A percentile compares a stretch with the other conserved stretches of the same genome.
These are phyloP conservation scores for Ziziphus jujuba DNA, from an alignment of 306 rosid genomes.

Conservation along the genomic window DNA sequence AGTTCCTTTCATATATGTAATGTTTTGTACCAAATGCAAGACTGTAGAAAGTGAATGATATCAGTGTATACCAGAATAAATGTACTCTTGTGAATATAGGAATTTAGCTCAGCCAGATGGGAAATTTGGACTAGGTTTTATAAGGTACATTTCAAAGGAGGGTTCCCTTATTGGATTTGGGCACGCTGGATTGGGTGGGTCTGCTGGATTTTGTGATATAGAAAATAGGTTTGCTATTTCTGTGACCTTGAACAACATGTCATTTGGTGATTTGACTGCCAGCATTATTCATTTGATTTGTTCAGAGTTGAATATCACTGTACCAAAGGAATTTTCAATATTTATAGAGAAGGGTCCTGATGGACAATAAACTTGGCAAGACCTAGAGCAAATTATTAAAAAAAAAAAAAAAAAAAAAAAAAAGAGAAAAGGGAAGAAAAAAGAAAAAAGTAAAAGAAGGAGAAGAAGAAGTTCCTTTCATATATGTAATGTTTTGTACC, in stretches of 20 bases:
- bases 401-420: too few species aligned
- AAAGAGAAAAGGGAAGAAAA: too few species aligned
- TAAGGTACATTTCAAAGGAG: conserved; percentile 55
- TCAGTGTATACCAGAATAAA: too few species aligned
- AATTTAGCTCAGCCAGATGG: conserved; percentile 52
- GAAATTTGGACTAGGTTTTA: conserved; percentile 78
- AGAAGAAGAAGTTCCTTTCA: too few species aligned
- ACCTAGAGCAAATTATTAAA: too few species aligned
- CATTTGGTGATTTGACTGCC: conserved; percentile 66
- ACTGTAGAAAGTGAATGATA: too few species aligned
- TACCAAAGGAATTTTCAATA: conserved; percentile 63
- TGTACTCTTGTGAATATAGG: too few species aligned
- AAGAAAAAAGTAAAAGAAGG: too few species aligned
- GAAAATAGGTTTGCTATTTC: conserved; percentile 71
- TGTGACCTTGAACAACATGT: conserved; percentile 85
- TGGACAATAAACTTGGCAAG: too few species aligned
- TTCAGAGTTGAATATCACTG: conserved; percentile 82
- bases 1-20: too few species aligned
- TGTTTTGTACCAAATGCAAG: too few species aligned
- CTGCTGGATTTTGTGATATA: conserved; percentile 73
- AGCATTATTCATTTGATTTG: conserved; percentile 68
- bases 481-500: too few species aligned
- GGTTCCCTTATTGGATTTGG: conserved; percentile 74
- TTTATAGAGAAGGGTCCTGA: conserved; percentile 27
- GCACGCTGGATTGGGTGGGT: conserved; percentile 99